Conservation (phyloP, 495 filamentous ascomycete genomes). For the Copromyces sp. region DNA sequence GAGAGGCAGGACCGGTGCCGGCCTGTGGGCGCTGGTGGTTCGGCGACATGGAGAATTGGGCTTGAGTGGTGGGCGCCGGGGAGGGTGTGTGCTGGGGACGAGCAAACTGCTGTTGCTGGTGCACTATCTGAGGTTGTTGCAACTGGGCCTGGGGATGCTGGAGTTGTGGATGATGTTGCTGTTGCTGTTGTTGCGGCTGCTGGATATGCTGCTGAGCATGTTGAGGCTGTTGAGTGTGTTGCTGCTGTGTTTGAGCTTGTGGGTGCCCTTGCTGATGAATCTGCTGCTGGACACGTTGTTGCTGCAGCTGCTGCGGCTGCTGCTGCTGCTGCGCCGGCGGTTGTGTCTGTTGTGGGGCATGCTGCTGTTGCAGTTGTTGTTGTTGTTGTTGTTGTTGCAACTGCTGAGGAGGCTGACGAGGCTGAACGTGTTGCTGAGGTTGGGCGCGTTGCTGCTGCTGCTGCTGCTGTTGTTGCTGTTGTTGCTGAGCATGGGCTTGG, state of each 20-base stretch:
- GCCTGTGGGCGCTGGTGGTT: constrained; percentile 55
- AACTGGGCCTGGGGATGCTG: not conserved
- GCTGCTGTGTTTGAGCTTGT: not conserved
- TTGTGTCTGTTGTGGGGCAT: constrained; percentile 4
- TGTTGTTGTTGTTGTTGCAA: constrained; percentile 2
- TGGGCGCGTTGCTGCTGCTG: constrained; percentile 47
- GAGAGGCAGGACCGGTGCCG: constrained; percentile 48
- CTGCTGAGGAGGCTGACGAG: constrained; percentile 7
- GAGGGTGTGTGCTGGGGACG: constrained; percentile 29
- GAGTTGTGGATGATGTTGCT: not conserved
- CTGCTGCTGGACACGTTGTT: constrained; percentile 1
- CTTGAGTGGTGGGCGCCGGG: constrained; percentile 15
- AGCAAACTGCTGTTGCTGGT: constrained; percentile 6
- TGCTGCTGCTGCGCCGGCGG: not conserved
- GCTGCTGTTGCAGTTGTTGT: constrained; percentile 12
- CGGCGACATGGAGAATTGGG: constrained; percentile 35
- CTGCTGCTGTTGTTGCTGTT: constrained; percentile 32
- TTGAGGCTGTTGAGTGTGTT: not conserved
- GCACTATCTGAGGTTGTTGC: not conserved
- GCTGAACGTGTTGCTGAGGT: constrained; percentile 7
- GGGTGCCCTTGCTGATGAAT: not conserved
- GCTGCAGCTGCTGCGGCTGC: constrained; percentile 1
- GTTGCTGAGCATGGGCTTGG: constrained; percentile 30
- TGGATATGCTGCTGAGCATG: not conserved
- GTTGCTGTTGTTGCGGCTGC: not conserved